These are phyloP conservation scores for Rubroshorea leprosula DNA, from an alignment of 345 rosid species.

Conservation along the genomic window DNA sequence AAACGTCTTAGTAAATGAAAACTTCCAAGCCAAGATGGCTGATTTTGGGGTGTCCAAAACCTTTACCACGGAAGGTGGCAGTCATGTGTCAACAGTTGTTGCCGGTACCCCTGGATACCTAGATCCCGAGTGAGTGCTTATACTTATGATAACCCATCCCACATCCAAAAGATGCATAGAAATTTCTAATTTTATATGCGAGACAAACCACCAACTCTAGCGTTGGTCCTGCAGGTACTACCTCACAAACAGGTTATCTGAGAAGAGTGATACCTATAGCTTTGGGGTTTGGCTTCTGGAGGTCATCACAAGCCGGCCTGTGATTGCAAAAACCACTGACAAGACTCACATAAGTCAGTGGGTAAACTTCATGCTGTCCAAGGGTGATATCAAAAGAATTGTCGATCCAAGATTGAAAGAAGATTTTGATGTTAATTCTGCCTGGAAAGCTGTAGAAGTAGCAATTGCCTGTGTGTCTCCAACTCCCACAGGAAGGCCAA, in stretches of 20 bases:
- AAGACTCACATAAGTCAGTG: slow-evolving; percentile 38
- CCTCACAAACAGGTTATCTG: slow-evolving; percentile 27
- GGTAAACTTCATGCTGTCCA: slow-evolving; percentile 32
- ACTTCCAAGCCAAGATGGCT: too few relatives aligned
- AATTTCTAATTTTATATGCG: too few relatives aligned
- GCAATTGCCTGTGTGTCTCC: slow-evolving; percentile 41
- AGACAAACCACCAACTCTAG: too few relatives aligned
- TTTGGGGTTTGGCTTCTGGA: slow-evolving; percentile 51
- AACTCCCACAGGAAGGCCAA: slow-evolving; percentile 31
- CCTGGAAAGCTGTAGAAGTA: slow-evolving; percentile 46
- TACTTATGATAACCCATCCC: too few relatives aligned
- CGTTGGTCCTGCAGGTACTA: too few relatives aligned
- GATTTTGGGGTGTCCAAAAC: slow-evolving; percentile 32
- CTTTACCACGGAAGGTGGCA: slow-evolving; percentile 29
- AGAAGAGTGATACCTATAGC: slow-evolving; percentile 57
- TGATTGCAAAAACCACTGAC: slow-evolving; percentile 18
- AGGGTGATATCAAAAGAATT: slow-evolving; percentile 37
- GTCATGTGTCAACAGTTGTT: slow-evolving; percentile 6
- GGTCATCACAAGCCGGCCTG: slow-evolving; percentile 40
- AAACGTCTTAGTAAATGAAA: too few relatives aligned
- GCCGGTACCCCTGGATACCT: slow-evolving; percentile 26
- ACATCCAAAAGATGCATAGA: too few relatives aligned
- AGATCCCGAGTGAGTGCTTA: slow-evolving; percentile 24
- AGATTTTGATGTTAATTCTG: slow-evolving; percentile 29
- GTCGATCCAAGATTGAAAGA: slow-evolving; percentile 51